Base-by-base conservation (phyloP, 148 eudicot genomes). In the Cornus florida region DNA sequence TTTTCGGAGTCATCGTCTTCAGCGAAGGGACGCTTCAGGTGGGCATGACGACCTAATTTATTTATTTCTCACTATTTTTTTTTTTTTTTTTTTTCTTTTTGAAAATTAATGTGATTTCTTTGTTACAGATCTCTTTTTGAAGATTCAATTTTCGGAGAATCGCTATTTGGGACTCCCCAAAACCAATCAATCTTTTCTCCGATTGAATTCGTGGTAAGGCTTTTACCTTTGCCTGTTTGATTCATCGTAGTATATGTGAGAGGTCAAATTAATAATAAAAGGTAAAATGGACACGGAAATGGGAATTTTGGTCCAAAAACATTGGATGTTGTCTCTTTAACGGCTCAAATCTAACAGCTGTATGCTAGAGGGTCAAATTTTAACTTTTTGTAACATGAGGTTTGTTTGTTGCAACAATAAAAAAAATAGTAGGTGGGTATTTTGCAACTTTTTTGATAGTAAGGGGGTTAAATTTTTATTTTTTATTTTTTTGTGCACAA, bases 11-110 rank as follows among this genome's bases (percentile, higher is more conserved):
- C 87, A 31, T 79, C 85, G 71, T 83, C 84, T n/a, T 88, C 92
- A 6, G 82, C 38, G 46, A 90, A 86, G 16, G 91, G 80, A 62
- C 98, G 96, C 81, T 94, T 94, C 65, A 70, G 75, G 70, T 71
- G 59, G 33, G 71, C 56, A 70, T 70, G 83, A 5, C 85, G 69
- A 59, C 28, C 28, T 28, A 28, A 28, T 28, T 28, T 23, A 3
- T 3, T 12, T 60, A 46, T 75, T 75, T 62, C 69, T 22, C 11
- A 6, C 69, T 57, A 33, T 28, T 33, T 28, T 33, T 0, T 28
- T 28, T 0, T 28, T 28, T 0, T 28, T 28, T 0, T 28, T 28
- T 0, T 28, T 28, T 28, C 0, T 32, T 1, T 43, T 24, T 74
- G 12, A 19, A 74, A 32, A 20, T n/a, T 0, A 11, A 28, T 35